Base-by-base conservation (phyloP, 139 green algal species). In the Ostreobium quekettii region DNA sequence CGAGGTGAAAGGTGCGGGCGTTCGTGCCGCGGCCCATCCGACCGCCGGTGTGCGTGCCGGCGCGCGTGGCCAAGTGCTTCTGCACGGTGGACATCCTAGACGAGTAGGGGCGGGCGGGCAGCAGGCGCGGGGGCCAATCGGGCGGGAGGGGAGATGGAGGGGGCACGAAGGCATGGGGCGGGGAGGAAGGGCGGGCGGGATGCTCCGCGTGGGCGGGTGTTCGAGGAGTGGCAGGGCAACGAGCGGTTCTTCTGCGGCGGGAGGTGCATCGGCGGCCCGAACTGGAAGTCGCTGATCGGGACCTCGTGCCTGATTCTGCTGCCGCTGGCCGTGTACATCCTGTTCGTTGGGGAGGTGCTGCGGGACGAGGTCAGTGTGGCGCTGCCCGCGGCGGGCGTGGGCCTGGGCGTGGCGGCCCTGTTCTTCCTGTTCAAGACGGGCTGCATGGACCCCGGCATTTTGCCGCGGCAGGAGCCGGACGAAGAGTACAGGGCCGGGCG, bases 361-460 rank as follows among this genome's bases (percentile, higher is more conserved):
- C 78, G 71, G 3, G 36, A 49, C 0, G 49, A 81, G 28, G 36
- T 85, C 32, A 64, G 67, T 36, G 28, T 67, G 22, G 64, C 75
- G 30, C 39, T 85, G 24, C 74, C 64, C 1, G 31, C 82, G 1
- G 47, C 66, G 8, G 47, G 33, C 2, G 38, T 75, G 28, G 11
- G 75, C 11, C n/a, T 85, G 33, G 53, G 67, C 0, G 62, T 77
- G 2, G 61, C 83, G 30, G 75, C 74, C 2, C 7, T 91, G 0
- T 38, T 67, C 47, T 86, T 85, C 62, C 76, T 97, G 38, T 76
- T 83, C 32, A 62, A 84, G 47, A 97, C 93, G 4, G 85, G 85
- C 0, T 84, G 86, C 68, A 76, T 80, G 1, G 93, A 98, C 66
- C 93, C 93, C 0, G 93, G 93, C 4, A 91, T 97, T 61, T 81